These are phyloP conservation scores for Nevesoporus exiguus DNA, from an alignment of 768 basidiomycete species.

Conservation along the genomic window DNA sequence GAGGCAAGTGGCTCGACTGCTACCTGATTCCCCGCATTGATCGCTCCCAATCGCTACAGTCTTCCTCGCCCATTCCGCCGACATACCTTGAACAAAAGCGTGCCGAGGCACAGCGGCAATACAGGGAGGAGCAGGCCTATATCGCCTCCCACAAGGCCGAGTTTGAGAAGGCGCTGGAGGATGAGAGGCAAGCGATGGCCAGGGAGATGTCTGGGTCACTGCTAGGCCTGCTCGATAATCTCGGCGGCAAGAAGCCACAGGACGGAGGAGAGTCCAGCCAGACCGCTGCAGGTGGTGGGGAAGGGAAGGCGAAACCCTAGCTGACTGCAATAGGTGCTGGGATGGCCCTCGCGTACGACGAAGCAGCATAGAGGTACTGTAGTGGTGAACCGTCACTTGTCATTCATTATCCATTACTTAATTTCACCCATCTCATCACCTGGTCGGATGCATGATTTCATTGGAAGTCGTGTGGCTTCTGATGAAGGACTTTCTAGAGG, in stretches of 20 bases:
- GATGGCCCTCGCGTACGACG: neutral
- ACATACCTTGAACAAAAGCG: conserved; percentile 54
- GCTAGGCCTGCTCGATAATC: conserved; percentile 24
- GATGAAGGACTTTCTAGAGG: neutral
- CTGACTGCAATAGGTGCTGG: neutral
- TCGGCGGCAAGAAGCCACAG: conserved; percentile 24
- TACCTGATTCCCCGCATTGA: neutral
- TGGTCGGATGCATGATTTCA: too few species aligned
- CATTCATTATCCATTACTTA: conserved; percentile 2
- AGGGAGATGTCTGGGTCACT: conserved; percentile 46
- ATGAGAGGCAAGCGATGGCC: conserved; percentile 47
- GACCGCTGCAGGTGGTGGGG: conserved; percentile 12
- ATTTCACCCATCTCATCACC: conserved; percentile 2
- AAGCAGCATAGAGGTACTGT: conserved; percentile 9
- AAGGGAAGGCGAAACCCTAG: conserved; percentile 7
- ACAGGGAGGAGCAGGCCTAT: conserved; percentile 52
- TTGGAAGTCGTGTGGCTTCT: neutral
- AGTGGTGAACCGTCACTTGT: neutral
- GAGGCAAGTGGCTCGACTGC: conserved; percentile 24
- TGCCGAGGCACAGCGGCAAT: conserved; percentile 46
- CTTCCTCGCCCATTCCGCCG: conserved; percentile 36
- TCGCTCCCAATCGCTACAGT: conserved; percentile 1
- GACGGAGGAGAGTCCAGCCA: neutral
- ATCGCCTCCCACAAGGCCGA: conserved; percentile 47
- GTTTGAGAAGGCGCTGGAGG: conserved; percentile 50